Percentiles rank a stretch among this genome's conserved stretches.
These are phyloP conservation scores for Rhododendron ovatum DNA, from an alignment of 148 eudicot species.

Conservation along the genomic window DNA sequence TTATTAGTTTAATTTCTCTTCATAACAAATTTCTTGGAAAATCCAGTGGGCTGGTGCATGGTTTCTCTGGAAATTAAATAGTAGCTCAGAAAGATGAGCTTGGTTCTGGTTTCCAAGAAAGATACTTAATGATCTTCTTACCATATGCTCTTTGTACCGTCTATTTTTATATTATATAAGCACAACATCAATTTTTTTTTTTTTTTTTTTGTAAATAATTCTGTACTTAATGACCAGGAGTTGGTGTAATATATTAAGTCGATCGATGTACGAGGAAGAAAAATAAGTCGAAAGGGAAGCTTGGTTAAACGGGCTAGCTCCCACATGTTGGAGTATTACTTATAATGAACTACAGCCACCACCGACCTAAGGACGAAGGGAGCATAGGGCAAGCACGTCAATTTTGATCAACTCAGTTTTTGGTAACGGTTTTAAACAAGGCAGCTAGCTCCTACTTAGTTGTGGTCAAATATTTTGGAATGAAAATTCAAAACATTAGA, in stretches of 20 bases:
- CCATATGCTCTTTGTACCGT: neutral
- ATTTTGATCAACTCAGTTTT: too few relatives aligned
- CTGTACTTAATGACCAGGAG: neutral
- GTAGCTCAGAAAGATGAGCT: neutral
- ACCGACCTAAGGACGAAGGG: neutral
- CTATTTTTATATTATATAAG: neutral
- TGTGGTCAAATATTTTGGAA: too few relatives aligned
- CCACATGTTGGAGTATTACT: neutral
- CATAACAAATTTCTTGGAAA: neutral
- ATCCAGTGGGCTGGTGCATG: slow-evolving; percentile 6
- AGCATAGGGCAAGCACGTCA: neutral
- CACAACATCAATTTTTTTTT: neutral
- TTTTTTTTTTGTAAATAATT: neutral
- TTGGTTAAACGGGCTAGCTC: neutral
- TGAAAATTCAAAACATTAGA: too few relatives aligned
- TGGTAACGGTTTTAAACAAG: too few relatives aligned
- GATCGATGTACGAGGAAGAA: too few relatives aligned
- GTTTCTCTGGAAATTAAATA: neutral
- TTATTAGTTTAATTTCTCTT: neutral
- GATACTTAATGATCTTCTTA: neutral
- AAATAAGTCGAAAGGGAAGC: neutral
- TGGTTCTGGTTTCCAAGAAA: neutral
- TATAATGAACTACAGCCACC: too few relatives aligned
- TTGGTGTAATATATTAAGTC: neutral
- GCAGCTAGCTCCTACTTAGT: too few relatives aligned